These are phyloP conservation scores for Xylariales sp. DNA, from an alignment of 2,329 filamentous ascomycete genomes.

Conservation along the genomic window DNA sequence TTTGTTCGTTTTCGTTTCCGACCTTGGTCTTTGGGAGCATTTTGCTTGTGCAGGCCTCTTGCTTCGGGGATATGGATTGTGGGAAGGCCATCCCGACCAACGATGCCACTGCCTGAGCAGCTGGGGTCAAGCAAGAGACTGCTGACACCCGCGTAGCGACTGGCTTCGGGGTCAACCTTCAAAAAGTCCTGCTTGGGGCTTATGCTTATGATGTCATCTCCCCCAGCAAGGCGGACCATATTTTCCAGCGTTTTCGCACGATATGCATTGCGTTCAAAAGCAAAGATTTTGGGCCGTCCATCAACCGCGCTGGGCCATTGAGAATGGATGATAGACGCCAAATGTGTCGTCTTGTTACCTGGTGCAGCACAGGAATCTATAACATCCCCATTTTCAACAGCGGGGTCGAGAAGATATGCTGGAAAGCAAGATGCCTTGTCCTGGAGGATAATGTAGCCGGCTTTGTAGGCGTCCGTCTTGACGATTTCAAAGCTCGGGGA, in stretches of 20 bases:
- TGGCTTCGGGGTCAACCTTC: conserved; percentile 60
- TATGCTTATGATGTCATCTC: conserved; percentile 61
- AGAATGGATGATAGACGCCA: conserved; percentile 67
- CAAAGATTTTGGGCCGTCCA: conserved; percentile 53
- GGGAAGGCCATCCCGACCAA: conserved; percentile 78
- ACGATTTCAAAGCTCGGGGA: conserved; percentile 68
- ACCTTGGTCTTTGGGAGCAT: conserved; percentile 26
- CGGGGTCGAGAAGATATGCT: conserved; percentile 75
- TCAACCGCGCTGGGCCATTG: conserved; percentile 30
- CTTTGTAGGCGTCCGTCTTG: conserved; percentile 67
- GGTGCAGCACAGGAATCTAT: conserved; percentile 94
- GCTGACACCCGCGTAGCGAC: conserved; percentile 65
- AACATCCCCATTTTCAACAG: conserved; percentile 64
- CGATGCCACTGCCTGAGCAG: conserved; percentile 92
- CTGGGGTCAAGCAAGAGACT: conserved; percentile 86
- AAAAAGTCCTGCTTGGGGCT: conserved; percentile 78
- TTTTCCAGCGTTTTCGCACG: conserved; percentile 74
- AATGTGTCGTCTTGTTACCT: conserved; percentile 95
- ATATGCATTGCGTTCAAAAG: conserved; percentile 71
- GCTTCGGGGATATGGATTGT: conserved; percentile 54
- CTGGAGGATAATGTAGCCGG: conserved; percentile 81
- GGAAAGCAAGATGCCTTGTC: conserved; percentile 98
- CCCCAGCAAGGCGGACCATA: conserved; percentile 79
- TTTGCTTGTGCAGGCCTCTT: conserved; percentile 28
- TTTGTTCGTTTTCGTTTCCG: conserved; percentile 44